Evolutionary conservation across 164 flowering plant species (phyloP), one percentile per base, ranked within the genome.

Genomic region (Warburgia ugandensis): DNA sequence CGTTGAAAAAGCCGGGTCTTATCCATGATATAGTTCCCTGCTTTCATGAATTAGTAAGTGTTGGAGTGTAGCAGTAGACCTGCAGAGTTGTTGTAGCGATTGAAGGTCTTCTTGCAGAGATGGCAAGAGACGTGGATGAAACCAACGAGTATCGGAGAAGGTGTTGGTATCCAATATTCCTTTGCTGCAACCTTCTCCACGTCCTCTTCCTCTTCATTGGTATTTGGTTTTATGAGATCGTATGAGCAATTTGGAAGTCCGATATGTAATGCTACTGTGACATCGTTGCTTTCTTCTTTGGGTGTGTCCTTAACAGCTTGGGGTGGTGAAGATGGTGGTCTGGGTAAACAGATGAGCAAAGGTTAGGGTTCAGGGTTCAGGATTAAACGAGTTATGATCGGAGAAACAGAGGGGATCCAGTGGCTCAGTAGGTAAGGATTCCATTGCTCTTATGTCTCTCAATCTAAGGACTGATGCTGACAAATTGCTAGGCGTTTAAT

Each of bases 71-170:
- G n/a, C n/a, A n/a, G n/a, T n/a, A n/a, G n/a, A 82, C 95, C 88
- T 86, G 95, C 48, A 86, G 73, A 53, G n/a, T 86, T 86, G 75
- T 81, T 86, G 78, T 80, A 73, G 40, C 94, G 77, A 41, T 80
- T 82, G 77, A 85, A 85, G 14, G 83, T 73, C 52, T 80, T 85
- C 55, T 70, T 61, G 77, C 95, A 86, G 17, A 86, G 63, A 48
- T 74, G 73, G 59, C 91, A 86, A 3, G 83, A 73, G 58, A 78
- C 83, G 37, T 77, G 81, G 17, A 84, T 72, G 60, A 75, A 76
- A 17, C 95, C 95, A 19, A 79, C 61, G 36, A 74, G 72, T 37
- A 86, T 86, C 41, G 83, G 84, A 12, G 74, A 72, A 4, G 69
- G 66, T 19, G 81, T 79, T 4, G 95, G 95, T 50, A 86, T 81